Conservation (phyloP, 768 basidiomycete species). For the Trametes punicea region DNA sequence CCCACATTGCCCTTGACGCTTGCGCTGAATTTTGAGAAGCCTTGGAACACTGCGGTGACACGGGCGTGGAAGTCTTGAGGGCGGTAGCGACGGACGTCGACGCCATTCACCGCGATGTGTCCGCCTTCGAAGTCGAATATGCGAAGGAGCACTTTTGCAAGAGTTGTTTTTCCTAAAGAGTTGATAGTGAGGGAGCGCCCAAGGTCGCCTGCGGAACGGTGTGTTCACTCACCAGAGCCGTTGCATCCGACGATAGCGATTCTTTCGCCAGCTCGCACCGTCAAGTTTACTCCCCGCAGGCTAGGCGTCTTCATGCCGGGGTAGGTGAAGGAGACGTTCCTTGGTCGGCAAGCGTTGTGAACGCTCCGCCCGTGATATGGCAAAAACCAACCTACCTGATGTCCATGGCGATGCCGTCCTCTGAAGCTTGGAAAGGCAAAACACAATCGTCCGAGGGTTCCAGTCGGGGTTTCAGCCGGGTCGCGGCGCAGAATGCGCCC, state of each 20-base stretch:
- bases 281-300: slow-evolving; percentile 65
- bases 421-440: slow-evolving; percentile 44
- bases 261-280: slow-evolving; percentile 69
- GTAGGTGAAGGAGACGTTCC: slow-evolving; percentile 72
- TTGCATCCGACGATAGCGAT: slow-evolving; percentile 86
- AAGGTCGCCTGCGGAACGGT: background rate
- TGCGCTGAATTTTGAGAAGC: slow-evolving; percentile 76
- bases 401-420: slow-evolving; percentile 66
- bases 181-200: background rate
- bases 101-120: slow-evolving; percentile 62
- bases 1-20: slow-evolving; percentile 83
- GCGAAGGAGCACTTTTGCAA: slow-evolving; percentile 77
- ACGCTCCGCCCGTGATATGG: slow-evolving; percentile 4
- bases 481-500: slow-evolving; percentile 81
- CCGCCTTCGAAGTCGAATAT: slow-evolving; percentile 76
- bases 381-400: slow-evolving; percentile 46
- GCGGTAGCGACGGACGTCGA: slow-evolving; percentile 60
- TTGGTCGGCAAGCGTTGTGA: slow-evolving; percentile 28
- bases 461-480: slow-evolving; percentile 63
- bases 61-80: slow-evolving; percentile 73
- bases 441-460: slow-evolving; percentile 56
- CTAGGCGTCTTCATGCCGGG: slow-evolving; percentile 69
- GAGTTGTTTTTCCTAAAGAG: slow-evolving; percentile 74
- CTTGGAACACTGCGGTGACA: slow-evolving; percentile 81
- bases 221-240: slow-evolving; percentile 59